A percentile compares a stretch with the other conserved stretches of the same genome.
Evolutionary conservation across 1,139 yeast genomes (phyloP).

Genomic region (Blastobotrys buckinghamii): DNA sequence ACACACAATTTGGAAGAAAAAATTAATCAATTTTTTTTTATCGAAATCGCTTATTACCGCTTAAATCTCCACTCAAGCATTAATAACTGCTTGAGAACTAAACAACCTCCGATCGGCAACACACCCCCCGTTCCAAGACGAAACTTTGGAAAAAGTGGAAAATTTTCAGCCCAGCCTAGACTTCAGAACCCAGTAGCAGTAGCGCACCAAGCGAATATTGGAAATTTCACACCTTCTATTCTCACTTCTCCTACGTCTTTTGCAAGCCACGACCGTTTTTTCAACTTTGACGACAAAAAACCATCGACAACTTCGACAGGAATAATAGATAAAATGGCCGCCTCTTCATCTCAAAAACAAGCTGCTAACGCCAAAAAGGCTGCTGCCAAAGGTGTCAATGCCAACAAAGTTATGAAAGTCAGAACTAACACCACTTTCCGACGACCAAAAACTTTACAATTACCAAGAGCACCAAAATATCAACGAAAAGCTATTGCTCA

Average conservation of each 20-base stretch:
- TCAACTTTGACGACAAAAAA: too few species aligned
- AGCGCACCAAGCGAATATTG: neutral
- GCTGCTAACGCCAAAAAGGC: slow-evolving; percentile 99
- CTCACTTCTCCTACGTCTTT: neutral
- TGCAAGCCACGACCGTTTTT: neutral
- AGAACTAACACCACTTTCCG: slow-evolving; percentile 95
- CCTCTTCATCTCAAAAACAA: slow-evolving; percentile 39
- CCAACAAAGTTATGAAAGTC: slow-evolving; percentile 85
- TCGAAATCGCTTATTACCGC: too few species aligned
- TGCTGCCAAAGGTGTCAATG: slow-evolving; percentile 95
- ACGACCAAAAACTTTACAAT: slow-evolving; percentile 94
- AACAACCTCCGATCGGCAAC: too few species aligned
- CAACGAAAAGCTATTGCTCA: slow-evolving; percentile 96
- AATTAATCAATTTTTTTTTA: too few species aligned
- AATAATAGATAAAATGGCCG: slow-evolving; percentile 1
- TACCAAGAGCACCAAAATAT: slow-evolving; percentile 92
- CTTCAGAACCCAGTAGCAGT: too few species aligned
- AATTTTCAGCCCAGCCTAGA: too few species aligned
- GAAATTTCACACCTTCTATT: neutral
- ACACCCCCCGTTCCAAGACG: too few species aligned
- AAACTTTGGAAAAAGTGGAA: too few species aligned
- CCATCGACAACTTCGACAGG: neutral
- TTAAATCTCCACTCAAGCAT: too few species aligned
- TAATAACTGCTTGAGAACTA: too few species aligned
- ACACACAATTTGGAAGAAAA: too few species aligned